phyloP scores from a whole-genome alignment of 1,284 basidiomycete genomes.

The Flammula alnicola region DNA sequence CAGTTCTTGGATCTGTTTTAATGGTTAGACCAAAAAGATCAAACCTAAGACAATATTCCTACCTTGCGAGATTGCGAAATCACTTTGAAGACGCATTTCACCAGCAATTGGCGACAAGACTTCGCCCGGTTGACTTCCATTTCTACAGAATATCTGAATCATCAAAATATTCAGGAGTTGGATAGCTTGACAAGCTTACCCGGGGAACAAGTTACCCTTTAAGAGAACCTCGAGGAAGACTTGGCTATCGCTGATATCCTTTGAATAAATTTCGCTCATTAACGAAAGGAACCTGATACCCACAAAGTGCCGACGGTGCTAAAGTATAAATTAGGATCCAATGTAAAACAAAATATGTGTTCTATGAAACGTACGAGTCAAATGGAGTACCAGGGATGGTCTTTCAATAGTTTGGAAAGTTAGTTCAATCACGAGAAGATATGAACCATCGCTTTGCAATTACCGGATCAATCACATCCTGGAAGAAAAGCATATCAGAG shows the following conservation, averaged over 20 bases:
- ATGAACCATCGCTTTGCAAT: not conserved
- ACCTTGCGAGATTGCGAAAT: constrained; percentile 27
- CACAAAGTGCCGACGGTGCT: constrained; percentile 25
- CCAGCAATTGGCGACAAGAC: constrained; percentile 24
- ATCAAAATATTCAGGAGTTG: too few relatives aligned
- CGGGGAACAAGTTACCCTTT: constrained; percentile 24
- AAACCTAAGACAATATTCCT: not conserved
- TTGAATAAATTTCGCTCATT: not conserved
- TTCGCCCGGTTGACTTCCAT: constrained; percentile 20
- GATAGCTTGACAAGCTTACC: constrained; percentile 8
- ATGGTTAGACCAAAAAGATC: not conserved
- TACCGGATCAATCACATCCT: constrained; percentile 20
- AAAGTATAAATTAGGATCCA: too few relatives aligned
- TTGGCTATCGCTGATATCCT: constrained; percentile 21
- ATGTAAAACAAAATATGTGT: not conserved
- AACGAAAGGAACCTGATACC: not conserved
- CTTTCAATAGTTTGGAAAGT: constrained; percentile 16
- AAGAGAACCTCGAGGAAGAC: constrained; percentile 27
- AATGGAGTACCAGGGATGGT: constrained; percentile 38
- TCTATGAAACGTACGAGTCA: constrained; percentile 29
- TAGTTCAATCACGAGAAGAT: not conserved
- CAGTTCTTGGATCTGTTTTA: constrained; percentile 22
- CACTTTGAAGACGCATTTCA: constrained; percentile 31
- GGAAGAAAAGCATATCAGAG: not conserved
- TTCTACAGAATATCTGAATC: too few relatives aligned